Evolutionary conservation across 169 alveolate species (phyloP), one percentile per base, ranked within the genome.

Genomic region (Plasmodium fragile): DNA sequence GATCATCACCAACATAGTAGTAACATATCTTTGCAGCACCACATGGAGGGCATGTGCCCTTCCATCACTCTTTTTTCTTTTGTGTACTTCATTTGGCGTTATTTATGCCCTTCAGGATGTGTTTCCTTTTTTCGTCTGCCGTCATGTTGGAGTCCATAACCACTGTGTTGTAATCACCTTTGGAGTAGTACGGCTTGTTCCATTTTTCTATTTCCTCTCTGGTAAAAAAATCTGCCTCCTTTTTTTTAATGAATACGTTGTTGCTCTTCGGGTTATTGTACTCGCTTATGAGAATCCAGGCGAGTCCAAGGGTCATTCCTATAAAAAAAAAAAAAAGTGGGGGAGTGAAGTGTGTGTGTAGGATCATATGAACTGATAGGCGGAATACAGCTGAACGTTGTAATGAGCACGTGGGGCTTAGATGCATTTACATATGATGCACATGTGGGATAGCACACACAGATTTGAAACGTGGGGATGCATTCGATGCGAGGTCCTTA

Each of bases 281-380:
- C 75, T 91, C 94, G 80, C 94, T 91, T 72, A 91, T 55, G 7
- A 91, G 43, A 13, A 91, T 91, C 94, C 94, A 91, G 18, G 55
- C 55, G 41, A 91, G 79, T 70, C 94, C 94, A n/a, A 91, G 69
- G 59, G 94, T 81, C 36, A 91, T 32, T 59, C 94, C 94, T 89
- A 25, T 13, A 65, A 78, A 25, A 18, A 73, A 18, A 32, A n/a
- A 32, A 13, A 41, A 13, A 18, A 28, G 30, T 25, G 49, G 65
- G n/a, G 45, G 32, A 6, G 53, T n/a, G 43, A 0, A 11, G 30
- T 32, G 55, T 32, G 28, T 41, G 82, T 65, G 36, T 0, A 6
- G 41, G n/a, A 25, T 65, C 65, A n/a, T 55, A 80, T 45, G 59
- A 80, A 80, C 41, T 78, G 18, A 13, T 30, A 78, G 7, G 43